A percentile compares a stretch with the other conserved stretches of the same genome.
Evolutionary conservation across 139 green algal species (phyloP).

Genomic region (Tetradesmus obliquus): DNA sequence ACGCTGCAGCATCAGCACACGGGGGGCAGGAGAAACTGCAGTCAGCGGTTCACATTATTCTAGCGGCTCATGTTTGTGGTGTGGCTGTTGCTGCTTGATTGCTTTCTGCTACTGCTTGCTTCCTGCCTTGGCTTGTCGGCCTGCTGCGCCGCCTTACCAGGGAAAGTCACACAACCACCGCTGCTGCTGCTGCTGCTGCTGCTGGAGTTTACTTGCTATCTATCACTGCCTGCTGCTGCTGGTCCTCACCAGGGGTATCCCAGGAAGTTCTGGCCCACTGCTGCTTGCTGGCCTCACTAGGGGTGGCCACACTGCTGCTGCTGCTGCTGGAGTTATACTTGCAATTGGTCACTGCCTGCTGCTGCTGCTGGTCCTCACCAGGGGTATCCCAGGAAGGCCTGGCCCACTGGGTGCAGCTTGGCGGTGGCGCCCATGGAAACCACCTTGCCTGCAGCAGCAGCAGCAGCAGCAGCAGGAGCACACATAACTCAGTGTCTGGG

Average conservation of each 20-base stretch:
- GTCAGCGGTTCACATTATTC: not conserved
- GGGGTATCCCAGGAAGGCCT: not conserved
- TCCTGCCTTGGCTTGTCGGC: not conserved
- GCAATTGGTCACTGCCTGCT: not conserved
- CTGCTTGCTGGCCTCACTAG: not conserved
- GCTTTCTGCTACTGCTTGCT: not conserved
- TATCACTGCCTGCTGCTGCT: not conserved
- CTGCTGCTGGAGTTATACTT: not conserved
- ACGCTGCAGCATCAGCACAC: not conserved
- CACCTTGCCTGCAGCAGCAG: not conserved
- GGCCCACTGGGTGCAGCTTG: not conserved
- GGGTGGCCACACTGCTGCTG: not conserved
- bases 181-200: not conserved
- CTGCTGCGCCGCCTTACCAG: too few species aligned
- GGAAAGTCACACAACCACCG: not conserved
- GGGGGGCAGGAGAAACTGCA: too few species aligned
- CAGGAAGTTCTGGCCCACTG: not conserved
- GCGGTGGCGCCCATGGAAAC: not conserved
- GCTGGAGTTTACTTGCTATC: not conserved
- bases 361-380: not conserved
- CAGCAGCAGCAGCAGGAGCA: not conserved
- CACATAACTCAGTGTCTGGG: not conserved
- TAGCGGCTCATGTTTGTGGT: not conserved
- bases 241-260: not conserved
- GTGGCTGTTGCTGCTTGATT: not conserved